These are phyloP conservation scores for Smithsoniella earleae DNA, from an alignment of 163 green algal species.

Conservation along the genomic window DNA sequence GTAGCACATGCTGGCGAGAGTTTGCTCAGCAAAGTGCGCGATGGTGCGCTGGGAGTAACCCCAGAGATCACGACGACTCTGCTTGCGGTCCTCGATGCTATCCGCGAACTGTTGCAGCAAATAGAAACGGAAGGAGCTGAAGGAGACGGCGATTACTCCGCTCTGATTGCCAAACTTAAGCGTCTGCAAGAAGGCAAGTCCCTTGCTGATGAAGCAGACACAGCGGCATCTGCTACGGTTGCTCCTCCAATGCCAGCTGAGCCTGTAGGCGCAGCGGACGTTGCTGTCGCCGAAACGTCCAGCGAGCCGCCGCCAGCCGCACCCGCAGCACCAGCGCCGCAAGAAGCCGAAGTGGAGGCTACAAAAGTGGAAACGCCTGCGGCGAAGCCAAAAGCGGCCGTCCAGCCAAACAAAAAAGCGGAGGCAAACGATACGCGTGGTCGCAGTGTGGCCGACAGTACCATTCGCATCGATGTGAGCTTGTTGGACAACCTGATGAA, in stretches of 20 bases:
- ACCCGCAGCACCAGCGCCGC: not conserved
- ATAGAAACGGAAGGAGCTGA: not conserved
- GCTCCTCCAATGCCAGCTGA: no score
- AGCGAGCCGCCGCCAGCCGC: not conserved
- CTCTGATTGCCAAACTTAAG: no score
- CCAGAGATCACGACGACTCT: not conserved
- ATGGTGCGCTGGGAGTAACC: not conserved
- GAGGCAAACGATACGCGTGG: no score
- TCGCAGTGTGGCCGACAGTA: not conserved
- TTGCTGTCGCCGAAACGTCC: not conserved
- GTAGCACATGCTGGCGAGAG: not conserved
- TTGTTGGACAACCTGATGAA: not conserved
- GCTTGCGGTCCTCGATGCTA: not conserved
- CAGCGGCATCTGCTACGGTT: no score
- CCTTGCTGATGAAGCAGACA: no score
- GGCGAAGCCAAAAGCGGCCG: no score
- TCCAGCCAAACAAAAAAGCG: no score
- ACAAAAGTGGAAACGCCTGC: not conserved
- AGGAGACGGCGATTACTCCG: no score
- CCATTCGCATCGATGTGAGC: not conserved
- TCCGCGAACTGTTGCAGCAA: not conserved
- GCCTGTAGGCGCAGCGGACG: not conserved
- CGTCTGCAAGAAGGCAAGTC: no score
- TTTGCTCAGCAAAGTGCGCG: not conserved
- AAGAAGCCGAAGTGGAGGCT: not conserved